A percentile compares a stretch with the other conserved stretches of the same genome.
These are phyloP conservation scores for Astrocystis sublimbata DNA, from an alignment of 495 filamentous ascomycete genomes.

Conservation along the genomic window DNA sequence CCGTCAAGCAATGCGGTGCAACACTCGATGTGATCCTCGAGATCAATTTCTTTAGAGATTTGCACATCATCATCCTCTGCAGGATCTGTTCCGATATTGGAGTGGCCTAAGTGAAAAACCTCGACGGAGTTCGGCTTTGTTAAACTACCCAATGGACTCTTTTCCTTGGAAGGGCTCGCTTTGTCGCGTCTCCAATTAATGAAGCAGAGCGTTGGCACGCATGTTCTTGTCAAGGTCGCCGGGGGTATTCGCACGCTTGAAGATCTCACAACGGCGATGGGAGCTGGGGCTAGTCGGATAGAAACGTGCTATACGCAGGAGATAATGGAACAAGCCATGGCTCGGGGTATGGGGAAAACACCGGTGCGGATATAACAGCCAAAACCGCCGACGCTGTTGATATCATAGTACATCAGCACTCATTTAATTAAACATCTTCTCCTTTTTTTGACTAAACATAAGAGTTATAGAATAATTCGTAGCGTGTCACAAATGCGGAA, in stretches of 20 bases:
- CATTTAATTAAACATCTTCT: too few relatives aligned
- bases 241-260: constrained; percentile 54
- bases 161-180: constrained; percentile 54
- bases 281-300: constrained; percentile 47
- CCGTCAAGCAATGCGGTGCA: constrained; percentile 42
- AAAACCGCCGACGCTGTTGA: neutral
- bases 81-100: constrained; percentile 49
- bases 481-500: neutral
- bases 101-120: constrained; percentile 61
- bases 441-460: too few relatives aligned
- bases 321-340: constrained; percentile 56
- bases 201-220: constrained; percentile 44
- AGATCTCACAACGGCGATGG: constrained; percentile 43
- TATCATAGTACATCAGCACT: neutral
- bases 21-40: constrained; percentile 62
- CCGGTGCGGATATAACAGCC: constrained; percentile 33
- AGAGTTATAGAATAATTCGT: too few relatives aligned
- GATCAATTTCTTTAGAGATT: constrained; percentile 50
- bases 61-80: constrained; percentile 52
- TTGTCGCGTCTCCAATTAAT: constrained; percentile 53
- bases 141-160: constrained; percentile 50
- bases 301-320: constrained; percentile 55
- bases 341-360: constrained; percentile 49
- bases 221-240: constrained; percentile 58
- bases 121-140: constrained; percentile 60